Evolutionary conservation across 108 stramenopile genomes (phyloP).

Genomic region (Skeletonema marinoi): DNA sequence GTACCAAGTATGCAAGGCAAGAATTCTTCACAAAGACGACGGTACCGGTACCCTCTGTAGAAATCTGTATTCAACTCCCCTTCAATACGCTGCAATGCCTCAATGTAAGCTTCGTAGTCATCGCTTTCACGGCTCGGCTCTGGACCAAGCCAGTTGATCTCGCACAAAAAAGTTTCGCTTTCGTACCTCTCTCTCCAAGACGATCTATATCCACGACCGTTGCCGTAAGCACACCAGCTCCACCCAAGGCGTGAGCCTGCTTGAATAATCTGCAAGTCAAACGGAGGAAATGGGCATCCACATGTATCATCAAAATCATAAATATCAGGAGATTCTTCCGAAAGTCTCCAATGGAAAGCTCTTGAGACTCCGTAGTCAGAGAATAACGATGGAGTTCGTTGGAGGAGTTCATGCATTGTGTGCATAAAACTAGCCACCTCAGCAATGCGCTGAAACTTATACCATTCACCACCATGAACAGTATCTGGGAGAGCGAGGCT

Average conservation of each 20-base stretch:
- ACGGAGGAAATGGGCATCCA: not conserved
- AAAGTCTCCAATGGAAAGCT: not conserved
- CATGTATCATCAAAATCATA: not conserved
- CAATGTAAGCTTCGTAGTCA: too few species aligned
- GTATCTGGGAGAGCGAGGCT: not conserved
- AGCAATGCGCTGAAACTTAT: not conserved
- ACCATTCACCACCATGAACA: not conserved
- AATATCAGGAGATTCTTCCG: not conserved
- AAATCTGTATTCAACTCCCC: not conserved
- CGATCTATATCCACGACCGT: not conserved
- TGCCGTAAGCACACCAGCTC: not conserved
- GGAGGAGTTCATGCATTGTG: too few species aligned
- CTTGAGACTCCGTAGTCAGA: too few species aligned
- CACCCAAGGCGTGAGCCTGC: not conserved
- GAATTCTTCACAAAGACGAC: not conserved
- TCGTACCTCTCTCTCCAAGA: too few species aligned
- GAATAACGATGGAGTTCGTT: too few species aligned
- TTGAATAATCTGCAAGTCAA: not conserved
- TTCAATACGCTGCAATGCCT: not conserved
- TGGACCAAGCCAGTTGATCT: slow-evolving; percentile 5
- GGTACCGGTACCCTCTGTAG: slow-evolving; percentile 4
- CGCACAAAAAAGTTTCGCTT: not conserved
- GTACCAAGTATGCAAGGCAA: too few species aligned
- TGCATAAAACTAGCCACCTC: not conserved
- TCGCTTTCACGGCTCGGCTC: not conserved